Base-by-base conservation (phyloP, 345 rosid genomes). In the Arabis hirsuta region DNA sequence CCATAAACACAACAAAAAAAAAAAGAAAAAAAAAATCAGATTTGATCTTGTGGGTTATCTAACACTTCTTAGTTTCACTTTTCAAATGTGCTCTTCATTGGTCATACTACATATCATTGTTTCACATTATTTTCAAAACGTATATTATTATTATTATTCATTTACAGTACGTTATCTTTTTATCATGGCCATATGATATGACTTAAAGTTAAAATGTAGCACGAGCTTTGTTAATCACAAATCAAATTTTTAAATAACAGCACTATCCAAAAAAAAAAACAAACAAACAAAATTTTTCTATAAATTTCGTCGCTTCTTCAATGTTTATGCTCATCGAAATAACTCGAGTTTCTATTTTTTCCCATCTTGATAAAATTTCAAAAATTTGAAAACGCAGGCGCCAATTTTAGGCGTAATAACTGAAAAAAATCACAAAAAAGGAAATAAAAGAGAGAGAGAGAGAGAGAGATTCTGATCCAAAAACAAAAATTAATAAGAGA, bases 321-420 rank as follows among this genome's bases (percentile, higher is more conserved):
- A 60, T 53, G 51, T 44, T 12, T 24, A 51, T 66, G n/a, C 34
- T 74, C 69, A 74, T 67, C 73, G 12, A 53, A 59, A 48, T 29
- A 57, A 62, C 26, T 51, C 8, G 32, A 60, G 57, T 60, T 52
- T 19, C 63, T 74, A 60, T 52, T 67, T 66, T 20, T 32, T 58
- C 3, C 29, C 32, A 42, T 73, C 8, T 22, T 50, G 36, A 52
- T 36, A 26, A 26, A 60, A 9, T 48, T 57, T 54, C 20, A 45
- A 58, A 58, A 66, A 3, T 22, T 54, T 26, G 1, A 34, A 66
- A 67, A 59, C 63, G 6, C 60, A 73, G 36, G 62, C 79, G 79
- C 73, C 70, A 75, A 54, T 14, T 62, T 68, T 68, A 75, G 79
- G 4, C 57, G 2, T 67, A 67, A 68, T 67, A 67, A 68, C 79